Evolutionary conservation across 805 yeast species (phyloP), one percentile per base, ranked within the genome.

Genomic region (Kodamaea sagamina): DNA sequence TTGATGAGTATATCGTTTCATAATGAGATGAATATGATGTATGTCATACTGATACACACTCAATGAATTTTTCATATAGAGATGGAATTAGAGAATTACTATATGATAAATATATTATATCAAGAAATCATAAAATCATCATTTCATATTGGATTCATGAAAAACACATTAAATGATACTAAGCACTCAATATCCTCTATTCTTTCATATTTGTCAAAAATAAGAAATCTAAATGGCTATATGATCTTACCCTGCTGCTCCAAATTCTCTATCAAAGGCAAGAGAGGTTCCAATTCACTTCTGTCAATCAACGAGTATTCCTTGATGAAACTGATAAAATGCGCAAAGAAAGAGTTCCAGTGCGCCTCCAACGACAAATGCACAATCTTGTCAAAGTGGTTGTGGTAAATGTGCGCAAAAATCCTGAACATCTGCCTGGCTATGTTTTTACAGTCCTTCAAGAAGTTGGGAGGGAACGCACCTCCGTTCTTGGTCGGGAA

Each of bases 321-420:
- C 51, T 84, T 84, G 10, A 86, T 79, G 58, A 93, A 88, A 41
- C 96, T 84, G 34, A 92, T 78, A 57, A 86, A 93, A 61, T 93
- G 99, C 11, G 96, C 93, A 66, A 95, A 93, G 54, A 90, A 87
- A 3, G 98, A 90, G 63, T 93, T 93, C 96, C 96, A 93, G 62
- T 93, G 98, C 0, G 98, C 97, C 61, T 93, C 99, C 47, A 93
- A 65, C 1, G 95, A 84, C 46, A 93, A 67, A 62, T 93, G 97
- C n/a, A 92, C 81, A 17, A 92, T 78, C 59, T 85, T 89, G 52
- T 92, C 99, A 64, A 89, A 93, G 62, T 93, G 99, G 62, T 89
- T 89, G 66, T 89, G 87, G 62, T 90, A 93, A 28, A 93, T 82
- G 59, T 90, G 96, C 3, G 99, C 99, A 67, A 92, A 90, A 11